These are phyloP conservation scores for Diaporthe sp. DNA, from an alignment of 2,329 filamentous ascomycete genomes.

Conservation along the genomic window DNA sequence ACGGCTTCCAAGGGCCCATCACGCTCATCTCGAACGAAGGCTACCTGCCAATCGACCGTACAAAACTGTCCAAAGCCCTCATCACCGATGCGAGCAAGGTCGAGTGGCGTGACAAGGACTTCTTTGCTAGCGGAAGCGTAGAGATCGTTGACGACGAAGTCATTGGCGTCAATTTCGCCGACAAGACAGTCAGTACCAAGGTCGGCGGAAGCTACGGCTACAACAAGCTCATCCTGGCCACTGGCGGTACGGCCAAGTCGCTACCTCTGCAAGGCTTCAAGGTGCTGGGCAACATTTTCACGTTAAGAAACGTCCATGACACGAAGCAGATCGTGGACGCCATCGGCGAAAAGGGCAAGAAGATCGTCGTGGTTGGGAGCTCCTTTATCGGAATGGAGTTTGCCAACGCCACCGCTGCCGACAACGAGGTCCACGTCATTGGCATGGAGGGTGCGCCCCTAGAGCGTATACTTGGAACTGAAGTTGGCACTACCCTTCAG, in stretches of 20 bases:
- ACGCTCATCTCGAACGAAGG: conserved; percentile 88
- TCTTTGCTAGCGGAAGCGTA: conserved; percentile 76
- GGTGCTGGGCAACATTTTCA: conserved; percentile 87
- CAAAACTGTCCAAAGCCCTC: conserved; percentile 95
- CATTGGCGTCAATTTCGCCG: conserved; percentile 79
- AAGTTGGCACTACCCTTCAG: conserved; percentile 86
- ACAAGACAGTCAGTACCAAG: conserved; percentile 80
- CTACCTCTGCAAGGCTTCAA: conserved; percentile 90
- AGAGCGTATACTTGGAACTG: conserved; percentile 84
- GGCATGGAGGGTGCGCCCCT: conserved; percentile 90
- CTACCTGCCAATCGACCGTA: conserved; percentile 89
- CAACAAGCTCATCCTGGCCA: conserved; percentile 90
- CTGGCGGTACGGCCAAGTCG: conserved; percentile 81
- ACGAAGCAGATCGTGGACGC: conserved; percentile 82
- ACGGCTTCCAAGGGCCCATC: conserved; percentile 83
- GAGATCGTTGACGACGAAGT: conserved; percentile 75
- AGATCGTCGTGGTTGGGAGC: conserved; percentile 90
- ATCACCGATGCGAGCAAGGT: conserved; percentile 85
- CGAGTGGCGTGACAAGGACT: conserved; percentile 80
- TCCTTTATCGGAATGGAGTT: conserved; percentile 99
- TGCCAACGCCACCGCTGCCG: conserved; percentile 83
- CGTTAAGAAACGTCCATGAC: conserved; percentile 82
- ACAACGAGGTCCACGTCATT: conserved; percentile 87
- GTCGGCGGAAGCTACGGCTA: conserved; percentile 80
- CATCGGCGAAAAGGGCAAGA: conserved; percentile 87